Base-by-base conservation (phyloP, 495 filamentous ascomycete species). In the Sabuloglossum arenarium region DNA sequence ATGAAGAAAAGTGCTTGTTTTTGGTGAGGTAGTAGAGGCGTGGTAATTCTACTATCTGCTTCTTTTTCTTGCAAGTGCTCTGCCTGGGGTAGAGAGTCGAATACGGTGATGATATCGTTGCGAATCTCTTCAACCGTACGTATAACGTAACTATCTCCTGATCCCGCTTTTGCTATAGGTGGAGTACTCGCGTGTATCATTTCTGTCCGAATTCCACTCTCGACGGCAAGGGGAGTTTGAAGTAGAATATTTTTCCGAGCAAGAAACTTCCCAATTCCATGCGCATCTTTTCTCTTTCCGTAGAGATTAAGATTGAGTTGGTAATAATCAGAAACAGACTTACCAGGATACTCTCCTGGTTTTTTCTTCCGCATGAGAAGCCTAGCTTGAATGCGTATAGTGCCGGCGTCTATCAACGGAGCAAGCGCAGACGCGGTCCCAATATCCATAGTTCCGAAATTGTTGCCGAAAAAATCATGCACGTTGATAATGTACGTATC, bases 1-100 rank as follows among this genome's bases (percentile, higher is more conserved):
- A 98, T 85, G 60, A 95, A 98, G 67, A 79, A 79, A 2, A 98
- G 72, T 0, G 83, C 91, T 67, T 96, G 90, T 63, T 87, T 89
- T 63, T 98, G 91, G 66, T 98, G 91, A 50, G 75, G 75, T 25
- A 97, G 75, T 31, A 98, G 68, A 6, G 77, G 72, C 0, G 89
- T 96, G 27, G 64, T 69, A 46, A 94, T 71, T 16, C 71, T 66
- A 14, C 65, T 55, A 56, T 78, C 72, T 0, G 83, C 73, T 6
- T 91, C 82, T 72, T 82, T 80, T 56, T 83, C 77, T 6, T 86
- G 86, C 23, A 96, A 65, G 57, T 84, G 81, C 28, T 94, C 85
- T 5, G 74, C 74, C 59, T 83, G 77, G 16, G 76, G 70, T 16
- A 97, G 76, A 14, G 77, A 79, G 66, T 95, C 86, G 61, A 98